Evolutionary conservation across 768 basidiomycete genomes (phyloP), one percentile per base, ranked within the genome.

Genomic region (Boletus vinaceobasis): DNA sequence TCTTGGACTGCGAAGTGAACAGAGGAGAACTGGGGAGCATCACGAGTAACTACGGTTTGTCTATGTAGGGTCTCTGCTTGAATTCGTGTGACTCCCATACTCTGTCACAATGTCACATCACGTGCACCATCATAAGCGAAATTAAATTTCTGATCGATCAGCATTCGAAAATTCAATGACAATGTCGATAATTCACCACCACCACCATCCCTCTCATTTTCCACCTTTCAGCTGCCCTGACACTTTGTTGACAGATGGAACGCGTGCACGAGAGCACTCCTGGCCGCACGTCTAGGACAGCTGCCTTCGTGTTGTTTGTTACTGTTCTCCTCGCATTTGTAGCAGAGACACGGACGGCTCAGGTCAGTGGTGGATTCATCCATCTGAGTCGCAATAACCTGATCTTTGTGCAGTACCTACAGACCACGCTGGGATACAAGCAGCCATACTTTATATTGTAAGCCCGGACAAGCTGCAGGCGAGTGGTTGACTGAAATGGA

Each of bases 381-480:
- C 19, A 27, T 44, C n/a, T 17, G 27, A 26, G 13, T 26, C 29
- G 13, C 27, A 27, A 17, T 43, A 15, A 32, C 37, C 50, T 64
- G 29, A 64, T 32, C 43, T 7, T 48, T 37, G 43, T 52, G 40
- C 57, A 93, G 90, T 87, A 93, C 72, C 83, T 96, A 14, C 90
- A 93, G 69, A 83, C 83, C 1, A 79, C 78, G 1, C 73, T 92
- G 31, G 82, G 77, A 33, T 99, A 90, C 73, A 79, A 85, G 49
- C 90, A 97, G 55, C 91, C 96, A 0, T 96, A 85, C 77, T 88
- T 98, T 64, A 75, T 92, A 57, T 91, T 94, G 91, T 91, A 63
- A 57, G 88, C 67, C 15, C 9, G 42, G 9, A 14, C n/a, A 42
- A 5, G 4, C 29, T 26, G 29, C 43, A n/a, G 13, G 23, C 23